A percentile compares a stretch with the other conserved stretches of the same genome.
These are phyloP conservation scores for Parafenestella ontariensis DNA, from an alignment of 2,329 filamentous ascomycete genomes.

Conservation along the genomic window DNA sequence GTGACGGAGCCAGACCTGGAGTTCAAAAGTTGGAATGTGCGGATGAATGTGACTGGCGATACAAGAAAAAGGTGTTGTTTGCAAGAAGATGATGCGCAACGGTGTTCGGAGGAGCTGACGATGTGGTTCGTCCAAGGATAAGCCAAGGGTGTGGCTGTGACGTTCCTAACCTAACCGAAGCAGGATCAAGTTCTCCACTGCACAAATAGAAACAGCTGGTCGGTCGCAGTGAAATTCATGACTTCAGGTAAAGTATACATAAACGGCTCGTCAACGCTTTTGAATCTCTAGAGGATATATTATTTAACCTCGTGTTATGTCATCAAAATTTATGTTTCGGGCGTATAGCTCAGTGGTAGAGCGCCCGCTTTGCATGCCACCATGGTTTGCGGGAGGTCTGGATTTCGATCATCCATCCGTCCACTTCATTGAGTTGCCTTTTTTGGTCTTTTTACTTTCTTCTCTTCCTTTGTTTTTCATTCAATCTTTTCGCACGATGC, in stretches of 20 bases:
- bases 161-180: not conserved
- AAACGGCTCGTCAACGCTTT: too few relatives aligned
- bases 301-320: not conserved
- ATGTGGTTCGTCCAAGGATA: conserved; percentile 24
- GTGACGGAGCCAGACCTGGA: not conserved
- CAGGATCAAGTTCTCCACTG: too few relatives aligned
- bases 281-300: not conserved
- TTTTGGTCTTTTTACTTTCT: conserved; percentile 6
- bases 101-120: conserved; percentile 29
- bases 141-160: conserved; percentile 30
- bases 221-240: too few relatives aligned
- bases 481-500: too few relatives aligned
- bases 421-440: conserved; percentile 17
- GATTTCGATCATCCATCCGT: conserved; percentile 42
- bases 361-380: conserved; percentile 48
- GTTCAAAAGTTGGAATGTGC: not conserved
- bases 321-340: conserved; percentile 9
- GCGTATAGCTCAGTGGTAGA: conserved; percentile 50
- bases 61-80: conserved; percentile 19
- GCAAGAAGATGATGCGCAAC: conserved; percentile 18
- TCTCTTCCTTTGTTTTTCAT: too few relatives aligned
- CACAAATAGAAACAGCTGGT: too few relatives aligned
- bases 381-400: conserved; percentile 38
- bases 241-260: too few relatives aligned
- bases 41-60: not conserved